Conservation (phyloP, 495 filamentous ascomycete species). For the Tricharina praecox region DNA sequence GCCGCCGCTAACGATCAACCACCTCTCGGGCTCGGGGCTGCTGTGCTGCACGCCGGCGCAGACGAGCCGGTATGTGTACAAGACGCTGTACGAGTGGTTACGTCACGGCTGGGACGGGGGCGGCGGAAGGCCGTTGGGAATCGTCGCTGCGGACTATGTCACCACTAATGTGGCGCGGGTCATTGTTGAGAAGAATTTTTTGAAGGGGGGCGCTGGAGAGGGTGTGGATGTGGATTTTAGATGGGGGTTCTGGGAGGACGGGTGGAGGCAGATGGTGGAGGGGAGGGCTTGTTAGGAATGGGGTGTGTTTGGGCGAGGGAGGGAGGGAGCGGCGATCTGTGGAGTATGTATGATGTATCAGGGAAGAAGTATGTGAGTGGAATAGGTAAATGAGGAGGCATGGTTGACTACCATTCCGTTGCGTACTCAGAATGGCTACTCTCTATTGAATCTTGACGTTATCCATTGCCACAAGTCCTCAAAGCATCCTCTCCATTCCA, state of each 20-base stretch:
- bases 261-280: too few species aligned
- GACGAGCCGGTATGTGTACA: not conserved
- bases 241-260: not conserved
- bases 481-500: too few species aligned
- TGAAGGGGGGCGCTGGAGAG: conserved; percentile 1
- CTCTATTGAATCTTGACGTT: too few species aligned
- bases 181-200: conserved; percentile 3
- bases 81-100: not conserved
- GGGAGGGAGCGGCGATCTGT: too few species aligned
- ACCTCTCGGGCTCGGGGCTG: not conserved
- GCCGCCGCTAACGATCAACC: not conserved
- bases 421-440: too few species aligned
- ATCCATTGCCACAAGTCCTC: too few species aligned
- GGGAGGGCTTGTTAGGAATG: too few species aligned
- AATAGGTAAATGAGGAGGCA: too few species aligned
- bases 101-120: not conserved
- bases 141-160: not conserved
- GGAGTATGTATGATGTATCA: too few species aligned
- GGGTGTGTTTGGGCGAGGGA: too few species aligned
- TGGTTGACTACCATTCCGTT: too few species aligned
- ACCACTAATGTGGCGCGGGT: not conserved
- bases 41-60: not conserved
- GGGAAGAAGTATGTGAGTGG: too few species aligned
- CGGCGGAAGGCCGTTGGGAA: not conserved
- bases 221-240: not conserved